Evolutionary conservation across 2,329 filamentous ascomycete genomes (phyloP).

Genomic region (Alternaria infectoria): DNA sequence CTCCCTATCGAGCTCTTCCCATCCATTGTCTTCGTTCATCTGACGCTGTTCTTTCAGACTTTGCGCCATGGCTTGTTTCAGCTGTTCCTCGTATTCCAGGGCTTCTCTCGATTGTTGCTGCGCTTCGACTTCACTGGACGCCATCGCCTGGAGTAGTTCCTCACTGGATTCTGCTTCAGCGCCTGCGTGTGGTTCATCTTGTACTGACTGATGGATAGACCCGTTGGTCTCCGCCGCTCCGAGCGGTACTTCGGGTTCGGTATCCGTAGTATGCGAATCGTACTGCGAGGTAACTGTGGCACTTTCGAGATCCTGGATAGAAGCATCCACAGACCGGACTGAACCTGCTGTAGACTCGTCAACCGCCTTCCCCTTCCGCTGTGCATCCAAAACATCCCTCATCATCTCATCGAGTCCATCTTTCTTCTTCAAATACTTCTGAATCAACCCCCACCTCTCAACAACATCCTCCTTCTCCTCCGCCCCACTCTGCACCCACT

Average conservation of each 20-base stretch:
- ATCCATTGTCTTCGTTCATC: neutral
- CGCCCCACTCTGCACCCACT: conserved; percentile 23
- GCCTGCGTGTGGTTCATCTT: neutral
- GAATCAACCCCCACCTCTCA: conserved; percentile 17
- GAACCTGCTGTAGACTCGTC: neutral
- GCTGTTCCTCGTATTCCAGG: neutral
- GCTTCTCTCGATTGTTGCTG: conserved; percentile 1
- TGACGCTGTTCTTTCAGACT: neutral
- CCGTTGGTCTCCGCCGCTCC: neutral
- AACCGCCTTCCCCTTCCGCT: neutral
- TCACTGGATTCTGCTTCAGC: neutral
- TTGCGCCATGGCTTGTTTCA: neutral
- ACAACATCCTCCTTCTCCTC: conserved; percentile 22
- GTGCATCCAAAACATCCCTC: conserved; percentile 17
- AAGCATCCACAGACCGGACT: neutral
- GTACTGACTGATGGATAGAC: neutral
- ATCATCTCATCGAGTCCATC: conserved; percentile 18
- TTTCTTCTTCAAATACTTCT: conserved; percentile 16
- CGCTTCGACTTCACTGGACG: conserved; percentile 16
- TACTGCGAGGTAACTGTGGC: neutral
- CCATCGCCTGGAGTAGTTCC: conserved; percentile 20
- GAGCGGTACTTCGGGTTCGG: neutral
- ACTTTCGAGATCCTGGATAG: neutral
- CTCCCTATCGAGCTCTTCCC: neutral
- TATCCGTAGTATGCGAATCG: neutral